Base-by-base conservation (phyloP, 2,329 filamentous ascomycete genomes). In the Cladosporium cucumerinum region DNA sequence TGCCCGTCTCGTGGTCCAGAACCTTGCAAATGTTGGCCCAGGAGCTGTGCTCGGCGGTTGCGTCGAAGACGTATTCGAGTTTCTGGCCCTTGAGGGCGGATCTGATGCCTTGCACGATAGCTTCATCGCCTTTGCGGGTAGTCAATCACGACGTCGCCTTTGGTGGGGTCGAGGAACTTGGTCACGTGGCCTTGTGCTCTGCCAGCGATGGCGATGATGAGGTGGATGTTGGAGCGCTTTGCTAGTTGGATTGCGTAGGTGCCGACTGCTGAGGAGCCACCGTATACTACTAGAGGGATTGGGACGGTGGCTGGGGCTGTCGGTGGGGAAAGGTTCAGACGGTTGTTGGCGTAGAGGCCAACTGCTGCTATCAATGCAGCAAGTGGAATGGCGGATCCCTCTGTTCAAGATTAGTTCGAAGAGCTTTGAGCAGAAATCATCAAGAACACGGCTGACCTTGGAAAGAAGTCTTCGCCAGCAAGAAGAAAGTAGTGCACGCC, bases 151-250 rank as follows among this genome's bases (percentile, higher is more conserved):
- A 78, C 75, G 70, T 89, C 86, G 46, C 86, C 86, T 70, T 84
- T 84, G 60, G 72, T 74, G 11, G 73, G 72, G 70, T 86, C 82
- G 63, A 88, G 80, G 34, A 87, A 75, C 0, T 70, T 73, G 72
- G 84, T 78, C 3, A 88, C 85, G 68, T 83, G 83, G 2, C 79
- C 70, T 10, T 74, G 74, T 6, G 83, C 83, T 2, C 78, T 77
- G 7, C 87, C 87, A 0, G 86, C 86, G 8, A 89, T 79, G 66
- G 81, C 82, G 67, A 89, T 86, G 51, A 89, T 75, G 0, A 87
- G 87, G 73, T 88, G 85, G 66, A 89, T 85, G 71, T 86, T 84
- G 65, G 70, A 75, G 3, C 64, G 76, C 5, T 68, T 71, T 12
- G 85, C 85, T 18, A 89, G 78, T 72, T 89, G 85, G 51, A 88